Evolutionary conservation across 2,329 filamentous ascomycete genomes (phyloP).

Genomic region (Cytospora leucostoma): DNA sequence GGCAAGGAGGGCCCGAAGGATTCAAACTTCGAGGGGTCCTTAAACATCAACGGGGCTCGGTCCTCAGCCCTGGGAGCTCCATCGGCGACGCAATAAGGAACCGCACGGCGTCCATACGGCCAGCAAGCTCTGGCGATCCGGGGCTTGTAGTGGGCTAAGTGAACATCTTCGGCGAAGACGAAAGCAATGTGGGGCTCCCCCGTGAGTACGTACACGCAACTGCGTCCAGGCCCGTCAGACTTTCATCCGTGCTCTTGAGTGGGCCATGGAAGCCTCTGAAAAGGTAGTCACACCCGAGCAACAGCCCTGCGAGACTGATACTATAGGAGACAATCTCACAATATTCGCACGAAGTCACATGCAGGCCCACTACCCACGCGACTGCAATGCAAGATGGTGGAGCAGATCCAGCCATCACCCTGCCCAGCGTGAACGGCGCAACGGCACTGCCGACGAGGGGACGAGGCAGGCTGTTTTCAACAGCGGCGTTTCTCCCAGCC

Average conservation of each 20-base stretch:
- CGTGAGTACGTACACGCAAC: conserved; percentile 2
- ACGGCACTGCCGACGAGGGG: conserved; percentile 20
- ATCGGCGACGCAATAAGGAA: conserved; percentile 14
- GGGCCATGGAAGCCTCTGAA: conserved; percentile 18
- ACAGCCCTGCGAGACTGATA: conserved; percentile 14
- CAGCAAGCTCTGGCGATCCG: conserved; percentile 8
- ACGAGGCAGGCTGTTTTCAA: neutral
- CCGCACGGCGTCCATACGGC: conserved; percentile 14
- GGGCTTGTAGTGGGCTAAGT: conserved; percentile 15
- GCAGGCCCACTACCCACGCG: conserved; percentile 24
- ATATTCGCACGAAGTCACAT: conserved; percentile 22
- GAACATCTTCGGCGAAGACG: conserved; percentile 23
- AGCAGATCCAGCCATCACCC: neutral
- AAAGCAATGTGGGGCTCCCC: conserved; percentile 23
- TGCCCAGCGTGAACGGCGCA: conserved; percentile 8
- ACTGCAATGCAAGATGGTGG: conserved; percentile 22
- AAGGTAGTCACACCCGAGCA: conserved; percentile 5
- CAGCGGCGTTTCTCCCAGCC: neutral
- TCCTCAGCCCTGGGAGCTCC: conserved; percentile 14
- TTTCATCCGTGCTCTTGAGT: conserved; percentile 13
- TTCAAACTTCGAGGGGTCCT: conserved; percentile 1
- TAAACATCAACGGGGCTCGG: conserved; percentile 6
- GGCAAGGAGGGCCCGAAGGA: conserved; percentile 16
- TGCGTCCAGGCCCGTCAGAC: conserved; percentile 11
- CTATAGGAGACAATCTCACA: conserved; percentile 9